Base-by-base conservation (phyloP, 2,329 filamentous ascomycete species). In the Hypoxylon sp. region DNA sequence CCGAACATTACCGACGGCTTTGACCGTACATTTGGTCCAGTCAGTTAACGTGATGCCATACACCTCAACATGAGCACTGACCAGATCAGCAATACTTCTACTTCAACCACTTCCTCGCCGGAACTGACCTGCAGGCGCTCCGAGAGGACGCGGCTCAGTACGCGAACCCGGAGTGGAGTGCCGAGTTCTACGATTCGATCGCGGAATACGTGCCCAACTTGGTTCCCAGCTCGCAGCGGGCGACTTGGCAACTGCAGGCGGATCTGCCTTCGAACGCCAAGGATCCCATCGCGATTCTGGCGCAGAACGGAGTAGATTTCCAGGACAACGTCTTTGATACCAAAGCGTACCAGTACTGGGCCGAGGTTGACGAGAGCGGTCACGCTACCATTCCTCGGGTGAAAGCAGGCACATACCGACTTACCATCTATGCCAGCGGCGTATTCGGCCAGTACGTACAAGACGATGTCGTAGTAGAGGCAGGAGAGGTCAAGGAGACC, bases 1-100 rank as follows among this genome's bases (percentile, higher is more conserved):
- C 85, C 86, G 4, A 87, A 88, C 63, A 87, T 88, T 64, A 86
- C 83, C 1, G 71, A 84, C 59, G 86, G 86, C 0, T 88, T 88
- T 61, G 85, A 88, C 64, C 78, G 85, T 2, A 88, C 86, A 0
- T 88, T 88, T 66, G 86, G 86, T 1, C 86, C 66, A 18, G 66
- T 67, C 17, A 60, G 66, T 63, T n/a, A 43, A 29, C 47, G 38
- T 7, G 26, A 63, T 58, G 40, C 27, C 11, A 18, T 23, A 13
- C 47, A 33, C 37, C 3, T 46, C 15, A 17, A 10, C 15, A 29
- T 29, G 29, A 37, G 9, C 15, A 18, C 38, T 65, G 10, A 68
- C 54, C 17, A 23, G 50, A 8, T 23, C 33, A 74, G 61, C 81
- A 83, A 69, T 87, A 81, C 66, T 88, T 82, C 66, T 78, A 87